Conservation (phyloP, 2,329 filamentous ascomycete species). For the Fusarium sp. region DNA sequence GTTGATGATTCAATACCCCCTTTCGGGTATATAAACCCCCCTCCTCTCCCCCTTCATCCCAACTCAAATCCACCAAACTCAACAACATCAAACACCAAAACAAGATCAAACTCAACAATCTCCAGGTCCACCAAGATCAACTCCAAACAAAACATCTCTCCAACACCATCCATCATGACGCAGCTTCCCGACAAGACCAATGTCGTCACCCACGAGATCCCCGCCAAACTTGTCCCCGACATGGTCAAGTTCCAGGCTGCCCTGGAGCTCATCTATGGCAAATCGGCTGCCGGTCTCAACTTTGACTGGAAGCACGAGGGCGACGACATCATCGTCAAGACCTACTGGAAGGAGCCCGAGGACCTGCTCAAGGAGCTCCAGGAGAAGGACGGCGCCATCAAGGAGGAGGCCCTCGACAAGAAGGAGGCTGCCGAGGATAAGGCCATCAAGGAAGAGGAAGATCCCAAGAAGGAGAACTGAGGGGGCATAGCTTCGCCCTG, state of each 20-base stretch:
- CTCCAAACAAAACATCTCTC: not conserved
- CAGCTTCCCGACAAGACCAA: constrained; percentile 6
- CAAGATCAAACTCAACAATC: not conserved
- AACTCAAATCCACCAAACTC: not conserved
- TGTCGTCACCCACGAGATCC: not conserved
- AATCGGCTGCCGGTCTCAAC: not conserved
- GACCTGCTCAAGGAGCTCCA: constrained; percentile 8
- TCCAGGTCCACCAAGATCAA: not conserved
- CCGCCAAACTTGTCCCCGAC: constrained; percentile 1
- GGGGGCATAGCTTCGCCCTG: not conserved
- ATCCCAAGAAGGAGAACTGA: not conserved
- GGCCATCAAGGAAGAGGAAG: not conserved
- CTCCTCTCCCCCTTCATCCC: not conserved
- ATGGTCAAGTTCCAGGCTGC: constrained; percentile 1
- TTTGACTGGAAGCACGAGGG: constrained; percentile 3
- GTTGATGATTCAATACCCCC: not conserved
- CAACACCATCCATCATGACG: not conserved
- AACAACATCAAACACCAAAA: not conserved
- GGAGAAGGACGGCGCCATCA: not conserved
- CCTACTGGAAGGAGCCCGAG: not conserved
- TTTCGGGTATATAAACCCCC: not conserved
- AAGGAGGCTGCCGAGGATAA: not conserved
- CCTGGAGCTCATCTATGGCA: not conserved
- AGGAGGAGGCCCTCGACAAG: not conserved
- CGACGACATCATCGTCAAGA: not conserved